These are phyloP conservation scores for Eustoma russellianum DNA, from an alignment of 257 asterid species.

Conservation along the genomic window DNA sequence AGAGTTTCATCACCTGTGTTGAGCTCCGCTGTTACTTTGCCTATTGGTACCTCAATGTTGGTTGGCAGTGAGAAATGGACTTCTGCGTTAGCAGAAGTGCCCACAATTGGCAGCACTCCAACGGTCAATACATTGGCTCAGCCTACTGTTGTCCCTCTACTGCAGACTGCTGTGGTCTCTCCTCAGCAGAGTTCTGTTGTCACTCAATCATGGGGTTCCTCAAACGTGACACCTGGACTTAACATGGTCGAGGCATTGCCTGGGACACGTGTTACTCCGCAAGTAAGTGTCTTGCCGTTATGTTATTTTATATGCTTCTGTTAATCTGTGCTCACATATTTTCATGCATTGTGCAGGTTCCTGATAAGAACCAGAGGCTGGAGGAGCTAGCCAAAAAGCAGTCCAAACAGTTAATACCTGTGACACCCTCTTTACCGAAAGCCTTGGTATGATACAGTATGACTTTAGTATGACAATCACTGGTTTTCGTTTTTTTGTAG, in stretches of 20 bases:
- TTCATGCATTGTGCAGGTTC: slow-evolving; percentile 34
- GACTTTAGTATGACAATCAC: background rate
- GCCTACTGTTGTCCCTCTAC: background rate
- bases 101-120: slow-evolving; percentile 28
- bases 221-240: slow-evolving; percentile 28
- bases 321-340: slow-evolving; percentile 2
- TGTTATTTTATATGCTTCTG: background rate
- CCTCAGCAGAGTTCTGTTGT: slow-evolving; percentile 21
- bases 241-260: slow-evolving; percentile 82
- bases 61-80: slow-evolving; percentile 78
- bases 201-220: slow-evolving; percentile 25
- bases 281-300: slow-evolving; percentile 25
- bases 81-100: slow-evolving; percentile 80
- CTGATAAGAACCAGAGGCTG: slow-evolving; percentile 68
- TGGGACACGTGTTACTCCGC: slow-evolving; percentile 29
- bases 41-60: slow-evolving; percentile 44
- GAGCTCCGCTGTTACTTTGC: slow-evolving; percentile 44
- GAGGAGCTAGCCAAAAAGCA: slow-evolving; percentile 81
- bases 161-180: too few relatives aligned
- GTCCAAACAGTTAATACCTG: slow-evolving; percentile 72
- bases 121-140: slow-evolving; percentile 29
- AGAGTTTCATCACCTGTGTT: slow-evolving; percentile 56
- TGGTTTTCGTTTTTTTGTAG: background rate
- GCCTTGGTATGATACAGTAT: slow-evolving; percentile 33
- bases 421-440: slow-evolving; percentile 62